Evolutionary conservation across 768 basidiomycete species (phyloP).

Genomic region (Mycena crocata): DNA sequence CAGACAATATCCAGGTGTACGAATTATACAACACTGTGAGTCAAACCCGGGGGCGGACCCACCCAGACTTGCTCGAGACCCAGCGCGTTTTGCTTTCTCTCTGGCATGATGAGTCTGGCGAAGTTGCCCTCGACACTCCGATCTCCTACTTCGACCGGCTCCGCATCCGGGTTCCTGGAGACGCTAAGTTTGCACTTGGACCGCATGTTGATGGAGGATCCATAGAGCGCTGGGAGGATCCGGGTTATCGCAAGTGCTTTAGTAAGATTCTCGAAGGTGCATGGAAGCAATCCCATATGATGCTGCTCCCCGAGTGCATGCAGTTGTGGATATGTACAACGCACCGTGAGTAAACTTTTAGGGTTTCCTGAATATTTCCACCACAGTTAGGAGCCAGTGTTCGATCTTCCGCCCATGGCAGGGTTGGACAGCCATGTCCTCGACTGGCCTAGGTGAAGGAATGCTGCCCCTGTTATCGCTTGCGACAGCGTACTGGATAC

Average conservation of each 20-base stretch:
- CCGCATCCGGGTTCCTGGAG: constrained; percentile 79
- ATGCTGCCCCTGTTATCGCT: constrained; percentile 70
- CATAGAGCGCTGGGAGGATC: constrained; percentile 69
- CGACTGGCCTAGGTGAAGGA: constrained; percentile 68
- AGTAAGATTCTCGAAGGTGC: constrained; percentile 54
- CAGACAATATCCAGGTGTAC: constrained; percentile 75
- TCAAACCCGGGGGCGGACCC: constrained; percentile 77
- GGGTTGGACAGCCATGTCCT: constrained; percentile 67
- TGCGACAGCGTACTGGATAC: constrained; percentile 71
- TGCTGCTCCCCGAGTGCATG: constrained; percentile 57
- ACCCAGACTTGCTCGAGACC: constrained; percentile 66
- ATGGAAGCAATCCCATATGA: constrained; percentile 64
- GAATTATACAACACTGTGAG: constrained; percentile 78
- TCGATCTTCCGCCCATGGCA: constrained; percentile 69
- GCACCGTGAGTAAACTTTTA: constrained; percentile 56
- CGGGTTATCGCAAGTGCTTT: constrained; percentile 53
- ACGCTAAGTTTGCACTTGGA: constrained; percentile 72
- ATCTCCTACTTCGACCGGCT: constrained; percentile 85
- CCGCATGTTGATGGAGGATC: constrained; percentile 69
- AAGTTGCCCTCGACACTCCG: constrained; percentile 64
- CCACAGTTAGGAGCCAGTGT: constrained; percentile 56
- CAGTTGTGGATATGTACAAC: constrained; percentile 72
- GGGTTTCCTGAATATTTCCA: constrained; percentile 10
- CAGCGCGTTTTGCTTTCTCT: constrained; percentile 69
- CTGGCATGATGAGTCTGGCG: constrained; percentile 62